A percentile compares a stretch with the other conserved stretches of the same genome.
Evolutionary conservation across 2,329 filamentous ascomycete genomes (phyloP).

Genomic region (Phaeoacremonium minimum): DNA sequence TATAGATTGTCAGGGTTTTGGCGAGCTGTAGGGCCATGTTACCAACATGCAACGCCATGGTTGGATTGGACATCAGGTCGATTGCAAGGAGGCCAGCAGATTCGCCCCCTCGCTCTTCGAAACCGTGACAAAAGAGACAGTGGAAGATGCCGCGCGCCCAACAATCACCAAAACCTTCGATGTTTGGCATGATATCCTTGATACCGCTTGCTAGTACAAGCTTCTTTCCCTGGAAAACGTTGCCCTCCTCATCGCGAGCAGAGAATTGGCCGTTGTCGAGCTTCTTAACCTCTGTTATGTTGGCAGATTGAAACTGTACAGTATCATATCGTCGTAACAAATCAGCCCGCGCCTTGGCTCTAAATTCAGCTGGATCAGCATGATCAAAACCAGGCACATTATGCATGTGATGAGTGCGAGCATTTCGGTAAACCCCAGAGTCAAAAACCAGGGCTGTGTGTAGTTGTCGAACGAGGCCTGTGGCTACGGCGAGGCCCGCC

Average conservation of each 20-base stretch:
- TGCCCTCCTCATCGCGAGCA: conserved; percentile 32
- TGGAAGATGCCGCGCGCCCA: conserved; percentile 50
- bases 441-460: conserved; percentile 45
- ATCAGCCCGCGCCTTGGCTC: conserved; percentile 26
- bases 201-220: conserved; percentile 52
- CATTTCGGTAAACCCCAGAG: conserved; percentile 46
- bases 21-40: too few relatives aligned
- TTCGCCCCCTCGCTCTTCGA: conserved; percentile 45
- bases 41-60: too few relatives aligned
- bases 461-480: conserved; percentile 43
- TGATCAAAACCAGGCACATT: conserved; percentile 35
- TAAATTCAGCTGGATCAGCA: conserved; percentile 25
- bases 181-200: conserved; percentile 43
- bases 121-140: conserved; percentile 59
- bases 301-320: conserved; percentile 23
- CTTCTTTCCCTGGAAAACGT: conserved; percentile 42
- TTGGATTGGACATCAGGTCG: too few relatives aligned
- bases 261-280: conserved; percentile 5
- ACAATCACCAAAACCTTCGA: conserved; percentile 49
- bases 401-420: conserved; percentile 42
- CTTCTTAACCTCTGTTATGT: conserved; percentile 16
- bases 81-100: too few relatives aligned
- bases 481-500: conserved; percentile 42
- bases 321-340: conserved; percentile 26
- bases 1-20: too few relatives aligned